Evolutionary conservation across 345 rosid species (phyloP).

Genomic region (Acer campestre): DNA sequence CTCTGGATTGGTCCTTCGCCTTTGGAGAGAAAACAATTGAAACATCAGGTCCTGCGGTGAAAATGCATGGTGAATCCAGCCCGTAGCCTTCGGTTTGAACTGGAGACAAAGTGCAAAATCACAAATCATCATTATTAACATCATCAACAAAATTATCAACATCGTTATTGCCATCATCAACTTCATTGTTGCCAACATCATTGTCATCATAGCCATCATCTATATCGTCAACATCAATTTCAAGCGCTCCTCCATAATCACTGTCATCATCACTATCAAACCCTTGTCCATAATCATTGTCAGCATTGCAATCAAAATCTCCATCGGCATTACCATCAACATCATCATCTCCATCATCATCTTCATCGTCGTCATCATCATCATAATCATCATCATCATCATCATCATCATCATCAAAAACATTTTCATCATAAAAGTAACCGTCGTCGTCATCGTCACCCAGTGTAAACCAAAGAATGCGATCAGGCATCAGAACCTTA

Average conservation of each 20-base stretch:
- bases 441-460: constrained; percentile 18
- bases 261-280: constrained; percentile 24
- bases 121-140: constrained; percentile 34
- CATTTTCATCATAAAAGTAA: constrained; percentile 16
- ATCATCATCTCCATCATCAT: not conserved
- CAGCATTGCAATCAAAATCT: constrained; percentile 9
- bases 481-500: constrained; percentile 37
- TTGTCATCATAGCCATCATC: constrained; percentile 14
- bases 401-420: constrained; percentile 26
- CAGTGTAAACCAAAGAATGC: constrained; percentile 32
- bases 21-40: constrained; percentile 53
- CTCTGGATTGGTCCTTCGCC: constrained; percentile 39
- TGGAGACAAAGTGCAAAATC: constrained; percentile 56
- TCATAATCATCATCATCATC: constrained; percentile 7
- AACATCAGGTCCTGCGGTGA: constrained; percentile 53
- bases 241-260: constrained; percentile 13
- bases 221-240: constrained; percentile 18
- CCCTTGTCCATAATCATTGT: constrained; percentile 24
- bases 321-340: not conserved
- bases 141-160: constrained; percentile 23
- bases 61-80: constrained; percentile 51
- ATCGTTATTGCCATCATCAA: constrained; percentile 19
- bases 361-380: not conserved
- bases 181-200: constrained; percentile 16
- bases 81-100: constrained; percentile 57